phyloP scores from a whole-genome alignment of 352 stramenopile genomes.

The Globisporangium okanoganense region DNA sequence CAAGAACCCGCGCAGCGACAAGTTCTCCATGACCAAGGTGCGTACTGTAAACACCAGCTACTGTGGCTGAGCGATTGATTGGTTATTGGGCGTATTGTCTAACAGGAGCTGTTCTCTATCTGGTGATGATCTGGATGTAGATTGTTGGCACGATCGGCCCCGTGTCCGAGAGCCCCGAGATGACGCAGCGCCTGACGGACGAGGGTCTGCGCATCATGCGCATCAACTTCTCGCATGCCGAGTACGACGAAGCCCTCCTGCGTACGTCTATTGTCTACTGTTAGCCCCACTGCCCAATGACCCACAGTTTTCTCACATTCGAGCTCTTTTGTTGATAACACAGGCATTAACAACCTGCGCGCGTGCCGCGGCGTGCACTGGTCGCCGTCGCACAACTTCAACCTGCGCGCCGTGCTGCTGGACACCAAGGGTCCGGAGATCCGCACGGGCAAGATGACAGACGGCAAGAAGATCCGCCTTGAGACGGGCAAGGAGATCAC shows the following conservation, averaged over 20 bases:
- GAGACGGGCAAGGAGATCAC: conserved; percentile 82
- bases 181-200: conserved; percentile 79
- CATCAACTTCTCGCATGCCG: conserved; percentile 96
- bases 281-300: background rate
- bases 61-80: background rate
- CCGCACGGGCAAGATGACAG: conserved; percentile 88
- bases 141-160: conserved; percentile 94
- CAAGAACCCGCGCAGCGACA: conserved; percentile 74
- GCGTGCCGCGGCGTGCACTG: conserved; percentile 82
- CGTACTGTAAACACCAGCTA: background rate
- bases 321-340: background rate
- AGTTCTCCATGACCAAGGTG: conserved; percentile 88
- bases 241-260: conserved; percentile 77
- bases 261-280: too few species aligned
- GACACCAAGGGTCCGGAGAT: conserved; percentile 96
- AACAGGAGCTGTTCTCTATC: background rate
- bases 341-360: conserved; percentile 63
- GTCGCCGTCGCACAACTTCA: conserved; percentile 67
- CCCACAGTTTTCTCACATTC: background rate
- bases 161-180: conserved; percentile 66
- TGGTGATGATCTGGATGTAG: conserved; percentile 24
- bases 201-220: conserved; percentile 91
- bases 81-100: too few species aligned
- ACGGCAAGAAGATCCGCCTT: conserved; percentile 84
- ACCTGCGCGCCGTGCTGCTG: conserved; percentile 89